Base-by-base conservation (phyloP, 768 basidiomycete species). In the Trametes punicea region DNA sequence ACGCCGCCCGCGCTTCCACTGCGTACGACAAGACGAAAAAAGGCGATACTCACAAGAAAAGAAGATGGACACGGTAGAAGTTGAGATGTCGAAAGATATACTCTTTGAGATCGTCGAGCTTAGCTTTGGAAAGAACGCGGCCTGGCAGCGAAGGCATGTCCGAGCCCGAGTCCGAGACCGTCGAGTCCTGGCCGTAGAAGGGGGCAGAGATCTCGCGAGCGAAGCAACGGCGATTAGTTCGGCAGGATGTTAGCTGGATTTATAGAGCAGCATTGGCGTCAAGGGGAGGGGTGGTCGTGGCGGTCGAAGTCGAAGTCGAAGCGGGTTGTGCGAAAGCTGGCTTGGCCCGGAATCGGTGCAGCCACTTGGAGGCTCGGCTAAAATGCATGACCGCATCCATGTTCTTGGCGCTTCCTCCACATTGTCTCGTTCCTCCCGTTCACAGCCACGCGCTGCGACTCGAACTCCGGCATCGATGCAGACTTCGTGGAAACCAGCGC, bases 31-130 rank as follows among this genome's bases (percentile, higher is more conserved):
- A 7, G 13, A 50, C 30, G 25, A 9, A 40, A 21, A 33, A 30
- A 20, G 2, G 20, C 23, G 25, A 25, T 16, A 67, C 71, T 56
- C 60, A 72, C 71, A 79, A 79, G 57, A 73, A 67, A 30, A 79
- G 49, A 30, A 78, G 62, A 65, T 80, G 79, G 10, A 78, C 64
- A 15, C 80, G 71, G 56, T 76, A 81, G 61, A 81, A 81, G 64
- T 80, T 81, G 55, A 76, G 70, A 56, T 71, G 69, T 27, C 44
- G 36, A 40, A 49, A 18, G 51, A 66, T 38, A 45, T 67, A 65
- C 18, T 44, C 23, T 46, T 41, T 23, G 45, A 60, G 18, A 27
- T 38, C 41, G 16, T 27, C 42, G 44, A 60, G 44, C 49, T 26
- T 44, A n/a, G 16, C 10, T 25, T 45, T 21, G 27, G 34, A 34